Base-by-base conservation (phyloP, 2,329 filamentous ascomycete genomes). In the Ceratocystis colombiana region DNA sequence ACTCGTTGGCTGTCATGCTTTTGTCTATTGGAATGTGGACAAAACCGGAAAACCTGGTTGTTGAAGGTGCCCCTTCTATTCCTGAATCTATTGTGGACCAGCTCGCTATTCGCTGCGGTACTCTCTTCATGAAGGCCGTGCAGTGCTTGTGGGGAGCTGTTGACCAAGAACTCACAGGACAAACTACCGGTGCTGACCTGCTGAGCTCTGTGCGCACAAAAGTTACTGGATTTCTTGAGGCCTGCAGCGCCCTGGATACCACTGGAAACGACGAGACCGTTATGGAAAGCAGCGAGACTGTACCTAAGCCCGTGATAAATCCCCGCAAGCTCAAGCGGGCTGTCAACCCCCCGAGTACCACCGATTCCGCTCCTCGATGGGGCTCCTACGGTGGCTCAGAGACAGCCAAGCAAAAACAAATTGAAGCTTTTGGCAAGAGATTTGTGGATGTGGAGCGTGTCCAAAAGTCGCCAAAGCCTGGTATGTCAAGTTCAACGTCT, bases 21-120 rank as follows among this genome's bases (percentile, higher is more conserved):
- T 77, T 91, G 2, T 89, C 89, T 5, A 84, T 92, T 64, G 89
- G 89, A 5, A 75, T 92, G 7, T 93, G 89, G 89, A 84, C 82
- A 2, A 85, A 84, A 10, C 78, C 90, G 0, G 82, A 84, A 65
- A 77, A 79, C 20, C 75, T 85, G 0, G 77, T 79, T 0, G 73
- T 79, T 0, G 75, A 76, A 46, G 77, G 71, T 71, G 64, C 64
- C 12, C 57, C 67, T 22, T 65, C 67, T 44, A 44, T 68, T 10
- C 79, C 74, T 57, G 75, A 76, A 0, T 82, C 86, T 33, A 79
- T 84, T 0, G 75, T 89, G 2, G 80, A 85, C 1, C 82, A 84
- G 69, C 76, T 90, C 1, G 81, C 85, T 0, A 82, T 84, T 2
- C 83, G 84, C 72, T 91, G 88, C 70, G 88, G 88, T 15, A 88